These are phyloP conservation scores for Cyanodermella asteris DNA, from an alignment of 2,329 filamentous ascomycete species.

Conservation along the genomic window DNA sequence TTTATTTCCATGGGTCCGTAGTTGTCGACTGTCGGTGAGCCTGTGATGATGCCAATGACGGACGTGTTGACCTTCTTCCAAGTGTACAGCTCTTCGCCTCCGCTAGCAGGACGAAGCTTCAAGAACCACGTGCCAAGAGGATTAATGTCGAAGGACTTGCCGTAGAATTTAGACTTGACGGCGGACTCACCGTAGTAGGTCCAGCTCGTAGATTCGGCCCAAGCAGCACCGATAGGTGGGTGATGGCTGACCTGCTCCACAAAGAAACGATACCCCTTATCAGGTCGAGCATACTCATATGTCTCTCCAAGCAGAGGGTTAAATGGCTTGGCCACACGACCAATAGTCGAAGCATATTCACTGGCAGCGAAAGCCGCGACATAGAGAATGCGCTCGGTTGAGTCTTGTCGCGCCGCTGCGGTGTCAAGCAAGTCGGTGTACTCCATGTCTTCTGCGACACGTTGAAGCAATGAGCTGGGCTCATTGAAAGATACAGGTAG, in stretches of 20 bases:
- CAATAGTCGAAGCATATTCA: slow-evolving; percentile 92
- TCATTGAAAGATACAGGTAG: slow-evolving; percentile 97
- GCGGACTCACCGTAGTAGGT: slow-evolving; percentile 92
- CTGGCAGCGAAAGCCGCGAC: slow-evolving; percentile 90
- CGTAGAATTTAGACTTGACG: slow-evolving; percentile 91
- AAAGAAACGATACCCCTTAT: slow-evolving; percentile 96
- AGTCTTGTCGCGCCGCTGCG: slow-evolving; percentile 66
- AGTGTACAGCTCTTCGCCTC: slow-evolving; percentile 72
- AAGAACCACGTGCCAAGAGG: slow-evolving; percentile 95
- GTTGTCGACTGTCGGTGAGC: slow-evolving; percentile 90
- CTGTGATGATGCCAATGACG: slow-evolving; percentile 95
- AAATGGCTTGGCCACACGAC: slow-evolving; percentile 92
- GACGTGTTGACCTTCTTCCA: slow-evolving; percentile 98
- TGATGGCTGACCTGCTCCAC: slow-evolving; percentile 97
- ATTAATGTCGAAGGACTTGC: slow-evolving; percentile 93
- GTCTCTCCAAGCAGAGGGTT: slow-evolving; percentile 92
- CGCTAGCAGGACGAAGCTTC: slow-evolving; percentile 51
- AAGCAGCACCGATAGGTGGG: slow-evolving; percentile 79
- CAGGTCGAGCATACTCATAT: slow-evolving; percentile 84
- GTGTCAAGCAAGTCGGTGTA: slow-evolving; percentile 82
- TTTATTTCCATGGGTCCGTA: slow-evolving; percentile 94
- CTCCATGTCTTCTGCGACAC: slow-evolving; percentile 94
- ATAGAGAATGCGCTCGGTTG: slow-evolving; percentile 79
- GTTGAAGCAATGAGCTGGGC: slow-evolving; percentile 82
- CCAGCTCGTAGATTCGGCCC: slow-evolving; percentile 83